These are phyloP conservation scores for Arabidopsis hybrid DNA, from an alignment of 441 rosid genomes.

Conservation along the genomic window DNA sequence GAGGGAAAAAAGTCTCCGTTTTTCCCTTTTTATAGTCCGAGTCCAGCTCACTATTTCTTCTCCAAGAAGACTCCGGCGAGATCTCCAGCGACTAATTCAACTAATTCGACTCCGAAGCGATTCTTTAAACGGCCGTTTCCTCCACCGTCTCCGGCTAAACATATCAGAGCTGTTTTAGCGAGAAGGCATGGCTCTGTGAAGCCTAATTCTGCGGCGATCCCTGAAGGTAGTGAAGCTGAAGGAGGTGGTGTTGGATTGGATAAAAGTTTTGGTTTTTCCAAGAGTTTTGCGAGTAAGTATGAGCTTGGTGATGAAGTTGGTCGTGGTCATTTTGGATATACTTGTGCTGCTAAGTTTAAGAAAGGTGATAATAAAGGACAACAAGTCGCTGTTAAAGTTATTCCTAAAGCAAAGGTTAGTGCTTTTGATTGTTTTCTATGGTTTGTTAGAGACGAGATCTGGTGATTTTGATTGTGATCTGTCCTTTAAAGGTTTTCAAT, in stretches of 20 bases:
- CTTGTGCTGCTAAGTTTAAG: conserved; percentile 85
- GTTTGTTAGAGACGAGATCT: conserved; percentile 36
- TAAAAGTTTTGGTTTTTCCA: conserved; percentile 86
- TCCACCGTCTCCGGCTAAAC: conserved; percentile 95
- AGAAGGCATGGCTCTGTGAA: conserved; percentile 90
- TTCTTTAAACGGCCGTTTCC: conserved; percentile 84
- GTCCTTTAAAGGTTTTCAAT: conserved; percentile 3
- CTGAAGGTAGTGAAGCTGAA: conserved; percentile 74
- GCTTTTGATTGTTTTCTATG: conserved; percentile 4
- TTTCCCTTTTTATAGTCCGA: conserved; percentile 87
- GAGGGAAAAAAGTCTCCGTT: conserved; percentile 84
- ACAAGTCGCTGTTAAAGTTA: conserved; percentile 90
- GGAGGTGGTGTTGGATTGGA: conserved; percentile 60
- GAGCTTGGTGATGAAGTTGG: conserved; percentile 91
- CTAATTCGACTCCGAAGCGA: conserved; percentile 80
- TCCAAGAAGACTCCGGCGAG: conserved; percentile 93
- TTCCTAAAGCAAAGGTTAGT: conserved; percentile 85
- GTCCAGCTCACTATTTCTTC: conserved; percentile 91
- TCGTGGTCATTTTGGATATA: conserved; percentile 92
- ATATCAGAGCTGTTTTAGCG: conserved; percentile 76
- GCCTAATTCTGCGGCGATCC: conserved; percentile 77
- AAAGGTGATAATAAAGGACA: conserved; percentile 90
- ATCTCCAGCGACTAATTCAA: conserved; percentile 74
- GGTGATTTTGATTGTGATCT: not conserved
- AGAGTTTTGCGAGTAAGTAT: conserved; percentile 77